phyloP scores from a whole-genome alignment of 805 yeast species.

The Saccharomycopsis sp. region DNA sequence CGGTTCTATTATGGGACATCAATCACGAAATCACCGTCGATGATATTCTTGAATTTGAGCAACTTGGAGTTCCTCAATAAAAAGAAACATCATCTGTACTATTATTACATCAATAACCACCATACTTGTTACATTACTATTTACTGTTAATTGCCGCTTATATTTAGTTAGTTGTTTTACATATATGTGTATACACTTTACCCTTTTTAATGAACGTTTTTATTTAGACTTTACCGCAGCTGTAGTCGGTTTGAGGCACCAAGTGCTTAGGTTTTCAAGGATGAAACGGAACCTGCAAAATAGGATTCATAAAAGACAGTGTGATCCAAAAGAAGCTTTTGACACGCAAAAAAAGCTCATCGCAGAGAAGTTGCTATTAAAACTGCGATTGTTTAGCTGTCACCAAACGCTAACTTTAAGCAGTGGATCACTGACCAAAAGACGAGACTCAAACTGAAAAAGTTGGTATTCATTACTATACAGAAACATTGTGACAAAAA shows the following conservation, averaged over 20 bases:
- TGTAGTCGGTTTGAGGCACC: no score
- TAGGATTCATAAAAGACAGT: neutral
- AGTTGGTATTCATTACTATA: neutral
- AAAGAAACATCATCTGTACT: neutral
- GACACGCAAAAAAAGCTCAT: no score
- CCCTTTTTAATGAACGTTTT: neutral
- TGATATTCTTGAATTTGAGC: slow-evolving; percentile 18
- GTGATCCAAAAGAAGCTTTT: no score
- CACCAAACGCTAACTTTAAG: no score
- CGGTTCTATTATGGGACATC: slow-evolving; percentile 10
- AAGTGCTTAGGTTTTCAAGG: no score
- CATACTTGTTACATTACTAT: neutral
- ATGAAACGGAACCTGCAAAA: neutral
- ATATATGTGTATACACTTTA: no score
- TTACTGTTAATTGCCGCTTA: no score
- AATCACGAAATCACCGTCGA: slow-evolving; percentile 10
- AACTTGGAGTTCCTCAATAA: slow-evolving; percentile 9
- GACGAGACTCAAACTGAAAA: no score
- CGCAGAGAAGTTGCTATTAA: no score
- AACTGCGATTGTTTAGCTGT: no score
- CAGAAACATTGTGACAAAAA: neutral
- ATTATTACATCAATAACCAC: neutral
- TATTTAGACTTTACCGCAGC: neutral
- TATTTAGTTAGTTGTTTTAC: neutral
- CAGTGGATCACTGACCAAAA: no score